These are phyloP conservation scores for Pholiota conissans DNA, from an alignment of 768 basidiomycete genomes.

Conservation along the genomic window DNA sequence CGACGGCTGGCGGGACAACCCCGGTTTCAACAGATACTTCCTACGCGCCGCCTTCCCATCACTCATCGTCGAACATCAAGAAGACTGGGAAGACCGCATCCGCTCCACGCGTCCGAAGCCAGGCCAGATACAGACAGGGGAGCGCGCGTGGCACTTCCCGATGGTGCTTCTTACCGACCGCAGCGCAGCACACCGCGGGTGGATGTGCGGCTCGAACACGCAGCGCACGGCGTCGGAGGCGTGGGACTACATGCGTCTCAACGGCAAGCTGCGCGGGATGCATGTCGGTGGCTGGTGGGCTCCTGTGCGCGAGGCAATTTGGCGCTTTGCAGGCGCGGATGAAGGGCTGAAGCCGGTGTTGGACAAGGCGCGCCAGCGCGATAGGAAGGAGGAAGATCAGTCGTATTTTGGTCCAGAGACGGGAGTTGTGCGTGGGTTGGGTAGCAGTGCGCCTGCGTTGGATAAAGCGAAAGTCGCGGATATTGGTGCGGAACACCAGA, in stretches of 20 bases:
- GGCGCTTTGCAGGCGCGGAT: conserved; percentile 59
- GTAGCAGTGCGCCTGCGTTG: background rate
- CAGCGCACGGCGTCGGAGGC: conserved; percentile 77
- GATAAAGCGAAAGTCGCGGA: conserved; percentile 9
- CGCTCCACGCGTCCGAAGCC: conserved; percentile 23
- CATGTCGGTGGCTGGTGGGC: conserved; percentile 75
- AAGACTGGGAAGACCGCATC: conserved; percentile 73
- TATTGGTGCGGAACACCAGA: conserved; percentile 27
- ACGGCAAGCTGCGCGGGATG: conserved; percentile 34
- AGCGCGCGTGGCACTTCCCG: conserved; percentile 71
- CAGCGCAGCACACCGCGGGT: conserved; percentile 72
- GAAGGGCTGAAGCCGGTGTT: conserved; percentile 12
- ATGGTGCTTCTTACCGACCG: conserved; percentile 71
- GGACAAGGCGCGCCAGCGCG: background rate
- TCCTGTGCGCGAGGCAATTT: conserved; percentile 62
- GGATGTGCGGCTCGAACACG: conserved; percentile 58
- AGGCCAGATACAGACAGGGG: conserved; percentile 14
- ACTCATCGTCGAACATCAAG: conserved; percentile 61
- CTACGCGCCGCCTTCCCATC: conserved; percentile 74
- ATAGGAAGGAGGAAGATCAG: background rate
- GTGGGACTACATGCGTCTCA: conserved; percentile 47
- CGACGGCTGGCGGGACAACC: conserved; percentile 71
- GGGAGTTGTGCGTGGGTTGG: conserved; percentile 15
- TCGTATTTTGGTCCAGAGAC: conserved; percentile 12
- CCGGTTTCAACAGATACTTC: conserved; percentile 78